A percentile compares a stretch with the other conserved stretches of the same genome.
These are phyloP conservation scores for Harringtonia lauricola DNA, from an alignment of 2,329 filamentous ascomycete species.

Conservation along the genomic window DNA sequence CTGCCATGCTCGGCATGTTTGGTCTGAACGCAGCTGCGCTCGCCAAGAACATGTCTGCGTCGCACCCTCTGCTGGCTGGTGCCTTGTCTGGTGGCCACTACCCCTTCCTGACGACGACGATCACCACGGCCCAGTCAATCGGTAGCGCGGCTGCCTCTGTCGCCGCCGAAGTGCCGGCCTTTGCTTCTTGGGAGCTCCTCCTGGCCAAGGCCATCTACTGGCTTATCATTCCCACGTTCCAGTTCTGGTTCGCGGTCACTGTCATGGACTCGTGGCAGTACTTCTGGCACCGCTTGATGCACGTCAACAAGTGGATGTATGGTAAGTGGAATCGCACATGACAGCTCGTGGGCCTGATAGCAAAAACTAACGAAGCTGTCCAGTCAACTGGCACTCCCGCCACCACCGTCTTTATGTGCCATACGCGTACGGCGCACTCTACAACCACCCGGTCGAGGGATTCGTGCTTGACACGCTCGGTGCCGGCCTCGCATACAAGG, in stretches of 20 bases:
- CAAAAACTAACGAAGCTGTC: neutral
- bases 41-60: slow-evolving; percentile 61
- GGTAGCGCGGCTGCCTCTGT: slow-evolving; percentile 38
- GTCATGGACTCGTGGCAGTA: slow-evolving; percentile 97
- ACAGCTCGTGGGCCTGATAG: neutral
- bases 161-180: slow-evolving; percentile 47
- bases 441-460: slow-evolving; percentile 92
- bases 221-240: slow-evolving; percentile 61
- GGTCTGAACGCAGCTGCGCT: slow-evolving; percentile 68
- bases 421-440: slow-evolving; percentile 92
- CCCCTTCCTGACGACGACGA: slow-evolving; percentile 49
- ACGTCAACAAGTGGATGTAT: slow-evolving; percentile 95
- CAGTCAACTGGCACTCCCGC: slow-evolving; percentile 79
- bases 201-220: slow-evolving; percentile 72
- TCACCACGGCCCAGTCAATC: slow-evolving; percentile 17
- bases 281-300: slow-evolving; percentile 92
- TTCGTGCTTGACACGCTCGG: slow-evolving; percentile 89
- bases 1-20: slow-evolving; percentile 55
- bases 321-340: slow-evolving; percentile 43
- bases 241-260: slow-evolving; percentile 63
- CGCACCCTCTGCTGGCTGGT: slow-evolving; percentile 64
- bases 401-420: slow-evolving; percentile 97
- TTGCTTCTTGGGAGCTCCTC: slow-evolving; percentile 72
- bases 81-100: slow-evolving; percentile 73
- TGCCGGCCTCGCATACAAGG: slow-evolving; percentile 71